Conservation (phyloP, 116 monocot species). For the Trichopus zeylanicus region DNA sequence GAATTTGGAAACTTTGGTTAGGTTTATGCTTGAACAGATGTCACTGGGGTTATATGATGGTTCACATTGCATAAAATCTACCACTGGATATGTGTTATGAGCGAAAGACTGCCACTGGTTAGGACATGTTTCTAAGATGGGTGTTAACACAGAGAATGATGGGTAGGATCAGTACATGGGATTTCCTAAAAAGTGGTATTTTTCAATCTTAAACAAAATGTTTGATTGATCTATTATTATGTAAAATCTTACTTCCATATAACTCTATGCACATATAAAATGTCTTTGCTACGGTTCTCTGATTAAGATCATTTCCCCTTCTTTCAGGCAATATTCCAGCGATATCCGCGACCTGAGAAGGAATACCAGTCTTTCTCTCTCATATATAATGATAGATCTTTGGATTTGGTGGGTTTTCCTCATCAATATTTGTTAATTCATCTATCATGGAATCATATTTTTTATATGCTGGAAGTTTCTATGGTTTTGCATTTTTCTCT, state of each 20-base stretch:
- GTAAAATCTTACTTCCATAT: neutral
- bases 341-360: conserved; percentile 90
- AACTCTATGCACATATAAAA: neutral
- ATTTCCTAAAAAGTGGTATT: too few relatives aligned
- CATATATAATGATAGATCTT: conserved; percentile 82
- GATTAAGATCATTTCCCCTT: neutral
- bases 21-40: too few relatives aligned
- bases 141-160: too few relatives aligned
- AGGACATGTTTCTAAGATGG: too few relatives aligned
- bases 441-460: neutral
- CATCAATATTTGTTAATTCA: neutral
- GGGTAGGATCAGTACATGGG: too few relatives aligned
- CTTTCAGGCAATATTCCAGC: conserved; percentile 80
- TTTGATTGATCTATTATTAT: too few relatives aligned
- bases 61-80: too few relatives aligned
- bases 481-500: neutral
- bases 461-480: neutral
- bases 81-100: too few relatives aligned
- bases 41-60: too few relatives aligned
- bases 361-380: conserved; percentile 98
- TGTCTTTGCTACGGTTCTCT: neutral
- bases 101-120: too few relatives aligned
- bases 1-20: neutral
- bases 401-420: conserved; percentile 64
- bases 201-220: too few relatives aligned